Base-by-base conservation (phyloP, 441 rosid genomes). In the Manihot esculenta region DNA sequence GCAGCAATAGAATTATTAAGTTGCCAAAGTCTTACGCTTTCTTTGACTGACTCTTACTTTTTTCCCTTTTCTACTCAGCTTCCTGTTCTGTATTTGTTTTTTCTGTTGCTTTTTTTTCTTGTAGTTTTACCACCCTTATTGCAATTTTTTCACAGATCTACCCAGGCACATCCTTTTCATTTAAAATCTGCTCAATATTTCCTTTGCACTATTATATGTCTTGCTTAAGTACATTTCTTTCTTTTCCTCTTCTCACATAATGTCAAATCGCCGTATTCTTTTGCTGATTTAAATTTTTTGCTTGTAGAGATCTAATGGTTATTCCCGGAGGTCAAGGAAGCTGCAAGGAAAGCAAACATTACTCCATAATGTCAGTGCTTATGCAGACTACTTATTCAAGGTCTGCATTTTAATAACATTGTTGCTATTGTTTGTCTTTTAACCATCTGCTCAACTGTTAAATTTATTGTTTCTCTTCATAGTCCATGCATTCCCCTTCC, bases 311-410 rank as follows among this genome's bases (percentile, higher is more conserved):
- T 77, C 70, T 48, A 80, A 48, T 54, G 50, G 68, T 24, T 64
- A 66, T 72, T 64, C 84, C 53, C 86, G 85, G 82, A 86, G 89
- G 76, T 75, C 72, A 70, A 84, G 89, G 73, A 86, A 78, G 79
- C 54, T 77, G 73, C 84, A 83, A 8, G 82, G 79, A 20, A 91
- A 86, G 73, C 85, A 86, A 68, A 78, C 84, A 3, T 63, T 89
- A 56, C 72, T 89, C 67, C 86, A 86, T 24, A 80, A 89, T 79
- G 63, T 84, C 45, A 56, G 72, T 79, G 78, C 85, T 70, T 94
- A 82, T 76, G 85, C 94, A 58, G 89, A 91, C 18, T 62, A 75
- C 80, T n/a, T 90, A 75, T 84, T 89, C 76, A 74, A 87, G 95
- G 99, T 94, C 67, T 62, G 23, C n/a, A 38, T 15, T 38, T 38